Base-by-base conservation (phyloP, 352 stramenopile genomes). In the Pythium myriotylum region DNA sequence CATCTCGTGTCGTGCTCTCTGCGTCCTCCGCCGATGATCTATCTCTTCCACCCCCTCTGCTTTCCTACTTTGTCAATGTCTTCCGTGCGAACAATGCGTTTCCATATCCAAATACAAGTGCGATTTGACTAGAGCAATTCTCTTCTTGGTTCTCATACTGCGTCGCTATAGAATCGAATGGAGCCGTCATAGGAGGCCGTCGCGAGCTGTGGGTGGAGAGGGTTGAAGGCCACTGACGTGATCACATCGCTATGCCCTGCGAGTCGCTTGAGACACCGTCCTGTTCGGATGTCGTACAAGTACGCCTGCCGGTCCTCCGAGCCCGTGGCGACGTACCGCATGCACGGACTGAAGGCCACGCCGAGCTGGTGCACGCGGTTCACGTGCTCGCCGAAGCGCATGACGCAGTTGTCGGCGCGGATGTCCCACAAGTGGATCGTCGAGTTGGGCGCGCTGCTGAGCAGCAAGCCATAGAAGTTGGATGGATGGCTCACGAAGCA, bases 271-370 rank as follows among this genome's bases (percentile, higher is more conserved):
- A 94, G 57, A 23, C 65, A 75, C 3, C 84, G 66, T 1, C 86
- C 77, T 17, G 73, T 95, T 48, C 87, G 86, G 48, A 96, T 74
- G 56, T 97, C 89, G 72, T 96, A 97, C 42, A 96, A 51, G 62
- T 94, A 95, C 12, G 76, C 70, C 8, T 71, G 59, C 4, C 89
- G 80, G 56, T 97, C 90, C 68, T 97, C 89, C 1, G 84, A 96
- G 35, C 90, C 90, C 3, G 81, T 92, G 7, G 88, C 87, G 20
- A 97, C 72, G 65, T 95, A 97, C 17, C 90, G 84, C 86, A 96
- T 94, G 72, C 90, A 97, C 3, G 89, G 90, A 48, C 83, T 95
- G 59, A 97, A 96, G 14, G 81, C 74, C 32, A 82, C 64, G 7
- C 82, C 81, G 2, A 96, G 52, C 5, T 67, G 59, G 26, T 97